Evolutionary conservation across 441 rosid genomes (phyloP).

Genomic region (Croton laevigatus): DNA sequence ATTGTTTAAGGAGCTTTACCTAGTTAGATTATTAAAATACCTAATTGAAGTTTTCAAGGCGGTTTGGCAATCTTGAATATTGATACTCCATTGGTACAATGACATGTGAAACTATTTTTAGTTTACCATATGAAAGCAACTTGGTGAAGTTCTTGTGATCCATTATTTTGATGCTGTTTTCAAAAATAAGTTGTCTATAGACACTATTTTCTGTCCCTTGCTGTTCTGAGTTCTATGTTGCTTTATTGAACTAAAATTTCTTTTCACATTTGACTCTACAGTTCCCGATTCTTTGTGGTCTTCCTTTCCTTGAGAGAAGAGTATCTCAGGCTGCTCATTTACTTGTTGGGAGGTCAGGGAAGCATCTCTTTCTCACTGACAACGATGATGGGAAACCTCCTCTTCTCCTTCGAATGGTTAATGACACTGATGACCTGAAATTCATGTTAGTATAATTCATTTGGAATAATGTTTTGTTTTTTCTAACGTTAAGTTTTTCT

Average conservation of each 20-base stretch:
- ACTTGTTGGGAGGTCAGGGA: constrained; percentile 86
- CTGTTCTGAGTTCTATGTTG: not conserved
- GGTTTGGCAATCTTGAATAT: constrained; percentile 16
- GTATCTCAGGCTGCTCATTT: constrained; percentile 85
- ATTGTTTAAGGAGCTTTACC: constrained; percentile 1
- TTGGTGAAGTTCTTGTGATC: not conserved
- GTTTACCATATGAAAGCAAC: not conserved
- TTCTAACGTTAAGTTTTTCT: constrained; percentile 14
- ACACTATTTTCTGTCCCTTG: not conserved
- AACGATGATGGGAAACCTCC: constrained; percentile 70
- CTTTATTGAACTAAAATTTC: constrained; percentile 7
- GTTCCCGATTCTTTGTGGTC: constrained; percentile 90
- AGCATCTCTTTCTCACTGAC: constrained; percentile 88
- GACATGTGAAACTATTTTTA: constrained; percentile 6
- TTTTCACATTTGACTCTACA: constrained; percentile 28
- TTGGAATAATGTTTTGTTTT: constrained; percentile 12
- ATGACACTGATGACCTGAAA: constrained; percentile 59
- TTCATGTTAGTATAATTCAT: constrained; percentile 58
- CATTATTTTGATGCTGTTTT: not conserved
- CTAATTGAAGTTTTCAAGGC: not conserved
- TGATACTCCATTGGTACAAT: constrained; percentile 3
- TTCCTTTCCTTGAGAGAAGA: constrained; percentile 80
- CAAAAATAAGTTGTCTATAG: not conserved
- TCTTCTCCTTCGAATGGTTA: constrained; percentile 89
- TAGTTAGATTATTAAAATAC: not conserved